Conservation (phyloP, 176 grass and related monocot genomes). For the Dendrocalamus sinicus region DNA sequence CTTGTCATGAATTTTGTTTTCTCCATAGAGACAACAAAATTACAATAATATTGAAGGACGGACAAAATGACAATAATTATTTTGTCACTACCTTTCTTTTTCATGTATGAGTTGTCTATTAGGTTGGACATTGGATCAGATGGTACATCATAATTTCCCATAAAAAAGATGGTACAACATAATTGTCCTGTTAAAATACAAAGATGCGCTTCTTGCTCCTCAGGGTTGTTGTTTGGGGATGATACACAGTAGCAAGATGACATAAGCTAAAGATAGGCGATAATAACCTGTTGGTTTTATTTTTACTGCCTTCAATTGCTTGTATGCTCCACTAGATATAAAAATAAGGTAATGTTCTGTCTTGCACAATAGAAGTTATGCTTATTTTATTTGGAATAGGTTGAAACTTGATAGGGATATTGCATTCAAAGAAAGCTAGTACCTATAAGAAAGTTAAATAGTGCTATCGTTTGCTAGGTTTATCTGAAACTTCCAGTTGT, state of each 20-base stretch:
- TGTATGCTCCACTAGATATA: background rate
- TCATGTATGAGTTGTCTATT: background rate
- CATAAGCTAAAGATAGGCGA: background rate
- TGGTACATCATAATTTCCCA: background rate
- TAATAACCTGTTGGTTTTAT: background rate
- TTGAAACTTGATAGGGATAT: background rate
- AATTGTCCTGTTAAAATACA: background rate
- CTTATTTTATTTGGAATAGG: background rate
- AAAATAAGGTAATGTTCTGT: background rate
- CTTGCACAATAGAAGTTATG: background rate
- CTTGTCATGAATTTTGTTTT: background rate
- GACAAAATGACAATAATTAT: background rate
- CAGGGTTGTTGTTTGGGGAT: background rate
- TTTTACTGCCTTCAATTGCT: background rate
- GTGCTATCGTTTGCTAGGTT: background rate
- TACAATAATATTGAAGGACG: background rate
- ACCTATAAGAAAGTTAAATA: background rate
- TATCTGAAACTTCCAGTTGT: background rate
- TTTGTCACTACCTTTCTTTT: background rate
- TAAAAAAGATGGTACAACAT: background rate
- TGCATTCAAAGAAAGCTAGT: background rate
- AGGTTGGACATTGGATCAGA: background rate
- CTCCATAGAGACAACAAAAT: background rate
- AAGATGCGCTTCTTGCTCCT: background rate
- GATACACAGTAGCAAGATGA: background rate